A percentile compares a stretch with the other conserved stretches of the same genome.
phyloP scores from a whole-genome alignment of 768 basidiomycete genomes.

The Leccinum barrowsii region DNA sequence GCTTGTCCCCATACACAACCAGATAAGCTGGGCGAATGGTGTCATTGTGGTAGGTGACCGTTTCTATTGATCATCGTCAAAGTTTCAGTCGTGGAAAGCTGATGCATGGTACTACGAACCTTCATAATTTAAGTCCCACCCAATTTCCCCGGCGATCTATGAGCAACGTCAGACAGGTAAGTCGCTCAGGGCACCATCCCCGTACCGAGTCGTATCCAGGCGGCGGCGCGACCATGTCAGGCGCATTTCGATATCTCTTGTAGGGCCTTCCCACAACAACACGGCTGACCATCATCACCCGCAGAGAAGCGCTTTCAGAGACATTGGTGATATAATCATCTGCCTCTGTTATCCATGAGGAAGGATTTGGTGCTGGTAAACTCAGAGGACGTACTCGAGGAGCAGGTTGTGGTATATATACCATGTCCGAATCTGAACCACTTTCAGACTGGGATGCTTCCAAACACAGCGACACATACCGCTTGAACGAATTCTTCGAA shows the following conservation, averaged over 20 bases:
- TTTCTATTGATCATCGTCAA: constrained; percentile 37
- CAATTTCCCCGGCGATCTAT: constrained; percentile 62
- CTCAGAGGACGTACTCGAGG: constrained; percentile 48
- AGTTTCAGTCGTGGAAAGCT: not conserved
- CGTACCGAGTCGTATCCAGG: constrained; percentile 58
- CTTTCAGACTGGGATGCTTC: not conserved
- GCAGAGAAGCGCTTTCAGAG: constrained; percentile 39
- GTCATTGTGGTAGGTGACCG: constrained; percentile 63
- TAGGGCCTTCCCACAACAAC: constrained; percentile 62
- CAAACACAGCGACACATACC: constrained; percentile 26
- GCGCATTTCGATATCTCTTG: constrained; percentile 47
- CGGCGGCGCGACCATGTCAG: constrained; percentile 48
- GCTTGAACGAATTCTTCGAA: constrained; percentile 52
- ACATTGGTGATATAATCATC: constrained; percentile 57
- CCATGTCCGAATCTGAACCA: constrained; percentile 58
- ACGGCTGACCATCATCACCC: constrained; percentile 54
- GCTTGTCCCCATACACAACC: constrained; percentile 51
- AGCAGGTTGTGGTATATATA: constrained; percentile 64
- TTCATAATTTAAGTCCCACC: constrained; percentile 61
- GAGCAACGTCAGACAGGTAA: not conserved
- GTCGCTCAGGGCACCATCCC: constrained; percentile 4
- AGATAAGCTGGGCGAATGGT: constrained; percentile 66
- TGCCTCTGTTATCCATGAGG: constrained; percentile 44
- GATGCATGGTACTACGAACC: constrained; percentile 15
- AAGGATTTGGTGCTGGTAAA: not conserved